These are phyloP conservation scores for Ustilaginoidea virens DNA, from an alignment of 2,329 filamentous ascomycete species.

Conservation along the genomic window DNA sequence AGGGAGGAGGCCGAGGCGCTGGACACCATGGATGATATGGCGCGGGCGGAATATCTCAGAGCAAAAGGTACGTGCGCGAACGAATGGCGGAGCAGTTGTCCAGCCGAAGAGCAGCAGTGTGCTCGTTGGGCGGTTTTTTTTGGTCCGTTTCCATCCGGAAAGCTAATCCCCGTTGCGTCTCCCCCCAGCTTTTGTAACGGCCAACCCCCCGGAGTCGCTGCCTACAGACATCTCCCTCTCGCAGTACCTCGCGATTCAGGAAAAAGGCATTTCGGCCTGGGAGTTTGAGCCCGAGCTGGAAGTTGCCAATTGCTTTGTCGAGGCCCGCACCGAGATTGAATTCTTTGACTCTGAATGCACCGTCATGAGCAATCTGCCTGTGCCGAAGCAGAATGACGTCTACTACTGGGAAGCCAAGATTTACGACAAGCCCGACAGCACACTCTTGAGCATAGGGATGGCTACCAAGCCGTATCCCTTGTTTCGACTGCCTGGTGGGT, in stretches of 20 bases:
- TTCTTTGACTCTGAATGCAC: conserved; percentile 98
- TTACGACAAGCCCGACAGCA: conserved; percentile 88
- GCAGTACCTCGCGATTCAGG: conserved; percentile 94
- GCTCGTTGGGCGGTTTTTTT: too few relatives aligned
- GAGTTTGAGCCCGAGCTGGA: conserved; percentile 98
- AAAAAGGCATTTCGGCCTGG: conserved; percentile 99
- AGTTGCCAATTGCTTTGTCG: conserved; percentile 97
- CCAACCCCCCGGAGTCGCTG: conserved; percentile 85
- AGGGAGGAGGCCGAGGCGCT: conserved; percentile 90
- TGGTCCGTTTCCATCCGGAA: too few relatives aligned
- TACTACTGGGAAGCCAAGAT: conserved; percentile 99
- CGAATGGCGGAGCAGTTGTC: too few relatives aligned
- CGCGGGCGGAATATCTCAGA: conserved; percentile 77
- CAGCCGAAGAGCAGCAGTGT: too few relatives aligned
- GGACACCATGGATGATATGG: conserved; percentile 88
- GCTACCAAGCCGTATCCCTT: conserved; percentile 94
- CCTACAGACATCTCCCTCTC: conserved; percentile 96
- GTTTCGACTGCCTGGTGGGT: conserved; percentile 79
- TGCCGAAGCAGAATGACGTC: conserved; percentile 97
- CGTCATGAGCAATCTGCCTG: conserved; percentile 89
- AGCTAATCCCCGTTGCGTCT: too few relatives aligned
- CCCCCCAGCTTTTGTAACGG: conserved; percentile 84
- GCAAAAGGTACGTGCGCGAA: conserved; percentile 87
- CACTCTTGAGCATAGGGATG: conserved; percentile 79
- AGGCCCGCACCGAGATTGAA: conserved; percentile 90